A percentile compares a stretch with the other conserved stretches of the same genome.
Evolutionary conservation across 805 yeast genomes (phyloP).

Genomic region (Torulaspora delbrueckii): DNA sequence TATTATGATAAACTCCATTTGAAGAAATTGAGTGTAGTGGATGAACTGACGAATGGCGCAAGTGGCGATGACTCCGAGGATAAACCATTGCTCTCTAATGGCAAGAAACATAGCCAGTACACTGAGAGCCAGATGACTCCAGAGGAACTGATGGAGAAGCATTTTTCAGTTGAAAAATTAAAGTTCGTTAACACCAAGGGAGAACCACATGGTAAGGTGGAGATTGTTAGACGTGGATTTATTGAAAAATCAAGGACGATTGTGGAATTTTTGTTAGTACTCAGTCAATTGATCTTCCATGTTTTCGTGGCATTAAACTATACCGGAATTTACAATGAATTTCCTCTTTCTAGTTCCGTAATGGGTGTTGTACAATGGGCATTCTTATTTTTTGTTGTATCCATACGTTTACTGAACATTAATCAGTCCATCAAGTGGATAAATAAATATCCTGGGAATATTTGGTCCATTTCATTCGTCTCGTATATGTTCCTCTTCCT

Average conservation of each 20-base stretch:
- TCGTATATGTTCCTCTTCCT: slow-evolving; percentile 46
- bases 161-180: slow-evolving; percentile 58
- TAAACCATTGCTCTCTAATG: slow-evolving; percentile 21
- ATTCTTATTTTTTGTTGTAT: slow-evolving; percentile 29
- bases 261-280: slow-evolving; percentile 44
- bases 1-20: slow-evolving; percentile 17
- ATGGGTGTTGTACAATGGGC: slow-evolving; percentile 31
- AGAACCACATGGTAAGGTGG: slow-evolving; percentile 51
- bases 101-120: slow-evolving; percentile 1
- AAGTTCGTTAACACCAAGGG: slow-evolving; percentile 55
- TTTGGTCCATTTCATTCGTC: slow-evolving; percentile 59
- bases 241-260: slow-evolving; percentile 53
- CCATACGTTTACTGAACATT: slow-evolving; percentile 34
- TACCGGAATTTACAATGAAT: slow-evolving; percentile 18
- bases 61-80: slow-evolving; percentile 17
- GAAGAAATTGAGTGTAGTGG: slow-evolving; percentile 17
- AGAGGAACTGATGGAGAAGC: slow-evolving; percentile 44
- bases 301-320: slow-evolving; percentile 28
- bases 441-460: slow-evolving; percentile 43
- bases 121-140: background rate
- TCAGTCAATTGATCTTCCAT: slow-evolving; percentile 39
- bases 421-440: slow-evolving; percentile 29
- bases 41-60: slow-evolving; percentile 16
- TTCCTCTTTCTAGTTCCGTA: slow-evolving; percentile 15
- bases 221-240: slow-evolving; percentile 44